These are phyloP conservation scores for Zasmidium cellare DNA, from an alignment of 2,329 filamentous ascomycete genomes.

Conservation along the genomic window DNA sequence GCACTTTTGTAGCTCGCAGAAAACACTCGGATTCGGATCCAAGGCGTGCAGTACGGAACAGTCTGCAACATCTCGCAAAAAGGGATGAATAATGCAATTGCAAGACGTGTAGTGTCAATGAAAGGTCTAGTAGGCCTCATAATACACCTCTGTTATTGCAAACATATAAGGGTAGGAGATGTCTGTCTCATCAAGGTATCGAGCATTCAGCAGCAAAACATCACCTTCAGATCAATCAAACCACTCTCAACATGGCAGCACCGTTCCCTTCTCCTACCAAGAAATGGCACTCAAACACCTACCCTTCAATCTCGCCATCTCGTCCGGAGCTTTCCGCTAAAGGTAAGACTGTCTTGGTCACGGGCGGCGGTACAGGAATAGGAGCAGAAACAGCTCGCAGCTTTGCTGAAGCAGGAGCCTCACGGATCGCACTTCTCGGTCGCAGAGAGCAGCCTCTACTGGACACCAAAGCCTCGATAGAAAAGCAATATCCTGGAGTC, in stretches of 20 bases:
- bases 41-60: neutral
- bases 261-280: slow-evolving; percentile 35
- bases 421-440: slow-evolving; percentile 47
- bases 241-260: neutral
- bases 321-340: slow-evolving; percentile 43
- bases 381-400: slow-evolving; percentile 43
- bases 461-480: slow-evolving; percentile 31
- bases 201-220: neutral
- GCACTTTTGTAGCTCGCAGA: neutral
- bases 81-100: neutral
- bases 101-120: neutral
- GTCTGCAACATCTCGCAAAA: neutral
- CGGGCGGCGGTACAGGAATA: slow-evolving; percentile 50
- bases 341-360: slow-evolving; percentile 45
- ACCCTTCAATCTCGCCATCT: slow-evolving; percentile 39
- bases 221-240: neutral
- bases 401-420: slow-evolving; percentile 49
- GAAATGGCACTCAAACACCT: slow-evolving; percentile 36
- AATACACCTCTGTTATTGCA: neutral
- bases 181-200: neutral
- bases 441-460: slow-evolving; percentile 34
- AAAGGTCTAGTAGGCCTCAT: too few relatives aligned
- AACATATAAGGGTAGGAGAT: neutral
- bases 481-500: slow-evolving; percentile 36
- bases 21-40: neutral